Conservation (phyloP, 306 rosid genomes). For the Macrotyloma uniflorum region DNA sequence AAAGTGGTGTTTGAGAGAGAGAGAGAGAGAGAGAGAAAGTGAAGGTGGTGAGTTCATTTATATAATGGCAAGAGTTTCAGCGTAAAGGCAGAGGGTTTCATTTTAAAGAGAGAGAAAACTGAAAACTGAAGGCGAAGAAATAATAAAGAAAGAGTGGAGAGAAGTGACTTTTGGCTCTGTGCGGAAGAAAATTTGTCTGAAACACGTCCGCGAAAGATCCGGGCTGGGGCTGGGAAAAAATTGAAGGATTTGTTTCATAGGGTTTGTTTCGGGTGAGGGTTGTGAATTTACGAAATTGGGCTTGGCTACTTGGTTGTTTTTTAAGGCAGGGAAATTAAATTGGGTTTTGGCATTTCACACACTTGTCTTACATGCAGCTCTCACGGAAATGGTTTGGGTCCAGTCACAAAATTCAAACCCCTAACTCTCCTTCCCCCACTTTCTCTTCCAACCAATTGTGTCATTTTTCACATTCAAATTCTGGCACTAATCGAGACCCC, state of each 20-base stretch:
- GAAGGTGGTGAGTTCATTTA: conserved; percentile 36
- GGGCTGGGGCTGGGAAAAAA: conserved; percentile 65
- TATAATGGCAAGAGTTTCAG: conserved; percentile 57
- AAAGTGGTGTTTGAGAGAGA: neutral
- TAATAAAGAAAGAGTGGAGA: conserved; percentile 10
- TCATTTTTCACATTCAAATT: neutral
- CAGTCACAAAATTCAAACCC: neutral
- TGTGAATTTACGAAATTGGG: conserved; percentile 31
- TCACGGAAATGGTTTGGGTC: conserved; percentile 32
- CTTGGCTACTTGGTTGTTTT: neutral
- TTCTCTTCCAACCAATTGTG: neutral
- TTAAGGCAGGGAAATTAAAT: neutral
- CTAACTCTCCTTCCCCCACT: neutral
- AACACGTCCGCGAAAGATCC: conserved; percentile 89
- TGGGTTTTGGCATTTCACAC: conserved; percentile 46
- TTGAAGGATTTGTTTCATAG: conserved; percentile 54
- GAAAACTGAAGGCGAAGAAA: neutral
- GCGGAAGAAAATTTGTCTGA: conserved; percentile 73
- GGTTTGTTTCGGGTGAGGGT: conserved; percentile 30
- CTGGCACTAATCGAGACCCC: neutral
- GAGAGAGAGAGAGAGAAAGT: conserved; percentile 15
- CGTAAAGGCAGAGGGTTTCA: conserved; percentile 48
- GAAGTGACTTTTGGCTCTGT: conserved; percentile 68
- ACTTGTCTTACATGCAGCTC: conserved; percentile 92
- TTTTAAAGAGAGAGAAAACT: conserved; percentile 24